These are phyloP conservation scores for Pyrus bretschneideri DNA, from an alignment of 306 rosid species.

Conservation along the genomic window DNA sequence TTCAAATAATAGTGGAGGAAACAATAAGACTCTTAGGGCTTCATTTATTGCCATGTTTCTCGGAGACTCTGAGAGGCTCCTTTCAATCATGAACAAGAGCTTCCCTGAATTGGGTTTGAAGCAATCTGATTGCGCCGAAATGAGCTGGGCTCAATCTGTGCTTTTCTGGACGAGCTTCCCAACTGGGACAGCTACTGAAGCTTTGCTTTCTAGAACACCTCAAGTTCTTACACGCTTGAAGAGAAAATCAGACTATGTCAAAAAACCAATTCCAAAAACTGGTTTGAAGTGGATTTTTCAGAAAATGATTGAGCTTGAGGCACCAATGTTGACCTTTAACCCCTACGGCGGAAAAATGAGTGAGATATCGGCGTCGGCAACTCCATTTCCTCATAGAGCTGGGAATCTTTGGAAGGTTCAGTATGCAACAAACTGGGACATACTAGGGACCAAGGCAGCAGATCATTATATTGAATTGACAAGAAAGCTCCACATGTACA, in stretches of 20 bases:
- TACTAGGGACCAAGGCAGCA: slow-evolving; percentile 1
- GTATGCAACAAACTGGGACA: slow-evolving; percentile 22
- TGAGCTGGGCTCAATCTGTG: slow-evolving; percentile 25
- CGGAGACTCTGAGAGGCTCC: slow-evolving; percentile 21
- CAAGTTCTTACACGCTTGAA: slow-evolving; percentile 14
- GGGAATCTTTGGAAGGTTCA: slow-evolving; percentile 23
- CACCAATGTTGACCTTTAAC: slow-evolving; percentile 20
- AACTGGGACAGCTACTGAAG: slow-evolving; percentile 4
- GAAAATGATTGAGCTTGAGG: slow-evolving; percentile 12
- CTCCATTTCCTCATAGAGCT: slow-evolving; percentile 24
- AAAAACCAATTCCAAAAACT: slow-evolving; percentile 22
- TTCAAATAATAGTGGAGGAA: neutral
- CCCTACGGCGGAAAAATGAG: slow-evolving; percentile 31
- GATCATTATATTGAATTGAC: slow-evolving; percentile 13
- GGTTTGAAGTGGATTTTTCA: slow-evolving; percentile 21
- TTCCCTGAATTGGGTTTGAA: slow-evolving; percentile 27
- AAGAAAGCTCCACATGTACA: slow-evolving; percentile 12
- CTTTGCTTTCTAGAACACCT: slow-evolving; percentile 20
- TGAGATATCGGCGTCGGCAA: slow-evolving; percentile 15
- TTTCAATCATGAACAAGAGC: slow-evolving; percentile 18
- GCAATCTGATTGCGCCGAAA: slow-evolving; percentile 18
- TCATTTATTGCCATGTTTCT: slow-evolving; percentile 22
- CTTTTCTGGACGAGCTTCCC: slow-evolving; percentile 27
- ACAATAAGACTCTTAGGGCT: slow-evolving; percentile 19
- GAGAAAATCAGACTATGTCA: slow-evolving; percentile 25